Conservation (phyloP, 2,329 filamentous ascomycete species). For the Xylariaceae sp. region DNA sequence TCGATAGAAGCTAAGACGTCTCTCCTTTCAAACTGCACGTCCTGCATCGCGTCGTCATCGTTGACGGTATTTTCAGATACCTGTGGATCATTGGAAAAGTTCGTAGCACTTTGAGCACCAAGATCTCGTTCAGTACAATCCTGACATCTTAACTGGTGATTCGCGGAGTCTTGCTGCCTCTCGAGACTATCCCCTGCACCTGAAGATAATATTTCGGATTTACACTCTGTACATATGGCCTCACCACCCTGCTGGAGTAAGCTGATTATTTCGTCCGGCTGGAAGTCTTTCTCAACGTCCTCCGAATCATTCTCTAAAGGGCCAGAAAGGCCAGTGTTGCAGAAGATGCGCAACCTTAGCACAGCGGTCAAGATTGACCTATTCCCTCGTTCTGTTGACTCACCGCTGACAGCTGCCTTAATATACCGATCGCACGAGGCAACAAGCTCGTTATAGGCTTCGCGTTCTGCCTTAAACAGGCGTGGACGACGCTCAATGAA, state of each 20-base stretch:
- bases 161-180: not conserved
- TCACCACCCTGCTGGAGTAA: conserved; percentile 24
- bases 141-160: not conserved
- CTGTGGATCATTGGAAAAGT: not conserved
- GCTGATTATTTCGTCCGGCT: conserved; percentile 14
- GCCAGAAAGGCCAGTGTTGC: conserved; percentile 25
- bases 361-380: conserved; percentile 28
- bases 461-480: conserved; percentile 16
- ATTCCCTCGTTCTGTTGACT: not conserved
- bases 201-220: conserved; percentile 1
- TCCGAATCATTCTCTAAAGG: not conserved
- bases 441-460: conserved; percentile 17
- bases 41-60: not conserved
- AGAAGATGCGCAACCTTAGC: conserved; percentile 37
- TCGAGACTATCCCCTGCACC: not conserved
- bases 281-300: conserved; percentile 20
- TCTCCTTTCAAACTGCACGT: not conserved
- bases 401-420: conserved; percentile 15
- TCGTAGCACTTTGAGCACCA: not conserved
- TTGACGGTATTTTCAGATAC: not conserved
- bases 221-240: conserved; percentile 13
- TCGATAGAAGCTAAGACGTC: not conserved
- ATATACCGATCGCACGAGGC: conserved; percentile 18
- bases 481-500: conserved; percentile 17
- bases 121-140: not conserved